phyloP scores from a whole-genome alignment of 129 eudicot species.

The Silybum marianum region DNA sequence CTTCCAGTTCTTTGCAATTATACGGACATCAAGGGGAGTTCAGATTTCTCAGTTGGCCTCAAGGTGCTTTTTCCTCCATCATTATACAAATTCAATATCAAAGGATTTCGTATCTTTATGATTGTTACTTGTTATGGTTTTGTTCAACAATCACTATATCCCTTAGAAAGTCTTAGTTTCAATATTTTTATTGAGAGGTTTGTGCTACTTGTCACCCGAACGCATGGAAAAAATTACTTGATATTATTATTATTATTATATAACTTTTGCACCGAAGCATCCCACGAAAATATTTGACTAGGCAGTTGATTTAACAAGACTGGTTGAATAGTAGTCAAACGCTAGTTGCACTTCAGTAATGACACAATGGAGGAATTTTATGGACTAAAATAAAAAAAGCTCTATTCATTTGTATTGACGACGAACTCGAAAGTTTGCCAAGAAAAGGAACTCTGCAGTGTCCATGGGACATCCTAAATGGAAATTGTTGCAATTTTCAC shows the following conservation, averaged over 20 bases:
- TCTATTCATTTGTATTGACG: neutral
- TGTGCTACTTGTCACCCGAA: neutral
- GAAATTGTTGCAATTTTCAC: neutral
- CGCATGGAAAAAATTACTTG: neutral
- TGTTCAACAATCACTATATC: conserved; percentile 2
- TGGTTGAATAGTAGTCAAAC: neutral
- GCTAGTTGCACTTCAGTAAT: neutral
- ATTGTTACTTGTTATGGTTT: neutral
- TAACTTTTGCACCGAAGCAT: neutral
- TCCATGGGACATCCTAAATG: neutral
- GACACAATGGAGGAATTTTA: neutral
- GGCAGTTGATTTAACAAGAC: neutral
- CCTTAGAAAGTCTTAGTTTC: neutral
- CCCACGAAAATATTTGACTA: neutral
- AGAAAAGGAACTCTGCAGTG: neutral
- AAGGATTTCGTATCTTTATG: neutral
- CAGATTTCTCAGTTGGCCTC: conserved; percentile 75
- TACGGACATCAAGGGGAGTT: conserved; percentile 61
- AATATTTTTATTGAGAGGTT: neutral
- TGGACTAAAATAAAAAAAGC: neutral
- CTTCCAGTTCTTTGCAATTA: conserved; percentile 77
- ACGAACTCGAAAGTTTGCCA: neutral
- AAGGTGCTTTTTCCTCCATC: conserved; percentile 52
- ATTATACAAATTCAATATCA: conserved; percentile 10
- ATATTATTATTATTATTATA: neutral